Evolutionary conservation across 2,329 filamentous ascomycete species (phyloP), one percentile per base, ranked within the genome.

Genomic region (Fusarium napiforme): DNA sequence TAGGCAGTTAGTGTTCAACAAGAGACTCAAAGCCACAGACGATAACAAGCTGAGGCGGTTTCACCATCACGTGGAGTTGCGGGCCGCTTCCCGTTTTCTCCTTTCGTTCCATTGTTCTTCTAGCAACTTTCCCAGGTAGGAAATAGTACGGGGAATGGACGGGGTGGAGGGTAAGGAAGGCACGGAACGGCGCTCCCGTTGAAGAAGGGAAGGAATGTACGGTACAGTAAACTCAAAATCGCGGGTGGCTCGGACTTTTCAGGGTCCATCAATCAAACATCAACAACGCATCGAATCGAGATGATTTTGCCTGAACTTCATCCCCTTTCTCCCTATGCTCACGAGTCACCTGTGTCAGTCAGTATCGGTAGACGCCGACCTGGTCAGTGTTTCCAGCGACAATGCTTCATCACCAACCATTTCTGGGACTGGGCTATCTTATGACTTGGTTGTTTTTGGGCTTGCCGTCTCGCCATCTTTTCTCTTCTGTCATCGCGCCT

Each of bases 41-140:
- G 42, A 50, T 28, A 30, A 60, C 34, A 34, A 47, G n/a, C 21
- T 30, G 45, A 62, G 40, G 15, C 28, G 52, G 66, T 68, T 62
- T 28, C 47, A 60, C 26, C 45, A 59, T 71, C 75, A 77, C 76
- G 73, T 78, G 76, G 74, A 55, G 37, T 43, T 50, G 50, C 60
- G 47, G 57, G 40, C 56, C 70, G 68, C 55, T 49, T 50, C 43
- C 60, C 65, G 67, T 56, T 40, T 52, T 52, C 40, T 30, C 50
- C 40, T 64, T 46, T 19, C 37, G n/a, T 69, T 69, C 65, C 15
- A 66, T 66, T 70, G 53, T 56, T 65, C 34, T 69, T 69, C 46
- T 53, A 70, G 66, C 28, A 46, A 42, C 67, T 60, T 69, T 64
- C 65, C 65, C 7, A 37, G 39, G 42, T 39, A 34, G 65, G 59